phyloP scores from a whole-genome alignment of 179 eudicot species.

The Pouteria campechiana region DNA sequence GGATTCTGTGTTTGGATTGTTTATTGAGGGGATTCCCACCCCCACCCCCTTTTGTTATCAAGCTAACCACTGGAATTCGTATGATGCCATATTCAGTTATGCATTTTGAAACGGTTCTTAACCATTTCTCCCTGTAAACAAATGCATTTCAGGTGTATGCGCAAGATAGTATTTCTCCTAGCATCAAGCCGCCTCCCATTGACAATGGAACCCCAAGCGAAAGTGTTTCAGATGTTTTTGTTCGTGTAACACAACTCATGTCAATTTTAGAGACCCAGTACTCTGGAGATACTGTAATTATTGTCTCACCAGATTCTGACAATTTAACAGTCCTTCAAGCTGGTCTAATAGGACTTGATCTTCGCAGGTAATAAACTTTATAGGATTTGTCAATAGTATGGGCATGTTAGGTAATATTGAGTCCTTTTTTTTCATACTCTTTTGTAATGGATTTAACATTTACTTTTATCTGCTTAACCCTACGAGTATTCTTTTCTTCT shows the following conservation, averaged over 20 bases:
- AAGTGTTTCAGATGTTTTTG: conserved; percentile 88
- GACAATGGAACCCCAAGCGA: conserved; percentile 94
- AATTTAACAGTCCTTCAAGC: conserved; percentile 81
- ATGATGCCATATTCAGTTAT: too few relatives aligned
- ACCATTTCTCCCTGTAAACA: too few relatives aligned
- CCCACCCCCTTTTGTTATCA: too few relatives aligned
- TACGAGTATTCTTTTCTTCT: too few relatives aligned
- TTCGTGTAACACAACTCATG: conserved; percentile 97
- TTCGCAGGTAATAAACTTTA: conserved; percentile 60
- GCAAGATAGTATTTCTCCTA: conserved; percentile 58
- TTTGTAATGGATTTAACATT: too few relatives aligned
- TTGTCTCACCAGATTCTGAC: conserved; percentile 95
- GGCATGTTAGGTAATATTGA: background rate
- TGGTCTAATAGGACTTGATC: conserved; percentile 84
- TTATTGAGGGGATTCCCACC: too few relatives aligned
- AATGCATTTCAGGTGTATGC: conserved; percentile 57
- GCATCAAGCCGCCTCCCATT: conserved; percentile 78
- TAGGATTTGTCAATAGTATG: background rate
- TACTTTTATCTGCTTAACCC: too few relatives aligned
- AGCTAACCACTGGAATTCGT: too few relatives aligned
- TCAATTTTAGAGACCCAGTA: conserved; percentile 92
- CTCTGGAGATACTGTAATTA: conserved; percentile 73
- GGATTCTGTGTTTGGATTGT: too few relatives aligned
- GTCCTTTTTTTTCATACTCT: conserved; percentile 3
- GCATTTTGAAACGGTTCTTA: too few relatives aligned